A percentile compares a stretch with the other conserved stretches of the same genome.
These are phyloP conservation scores for Rhizoctonia solani DNA, from an alignment of 1,284 basidiomycete genomes.

Conservation along the genomic window DNA sequence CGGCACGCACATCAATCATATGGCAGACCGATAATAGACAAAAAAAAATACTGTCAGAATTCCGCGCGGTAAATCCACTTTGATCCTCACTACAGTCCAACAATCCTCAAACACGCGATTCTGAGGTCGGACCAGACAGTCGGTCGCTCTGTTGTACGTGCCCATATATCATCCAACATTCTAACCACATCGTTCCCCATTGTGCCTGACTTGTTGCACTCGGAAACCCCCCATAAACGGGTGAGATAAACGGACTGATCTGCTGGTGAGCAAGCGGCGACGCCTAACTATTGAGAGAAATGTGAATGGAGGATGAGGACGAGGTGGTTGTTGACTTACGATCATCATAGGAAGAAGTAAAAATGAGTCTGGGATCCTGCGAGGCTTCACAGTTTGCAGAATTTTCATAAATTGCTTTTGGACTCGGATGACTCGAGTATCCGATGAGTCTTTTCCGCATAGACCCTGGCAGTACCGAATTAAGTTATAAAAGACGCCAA, in stretches of 20 bases:
- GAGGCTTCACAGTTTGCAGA: conserved; percentile 6
- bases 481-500: not conserved
- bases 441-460: not conserved
- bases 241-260: not conserved
- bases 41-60: no score
- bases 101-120: not conserved
- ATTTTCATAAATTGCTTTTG: conserved; percentile 3
- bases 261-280: not conserved
- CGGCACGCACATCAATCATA: no score
- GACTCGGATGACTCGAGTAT: not conserved
- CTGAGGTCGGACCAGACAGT: conserved; percentile 11
- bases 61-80: no score
- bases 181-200: not conserved
- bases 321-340: not conserved
- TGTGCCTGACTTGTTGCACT: conserved; percentile 3
- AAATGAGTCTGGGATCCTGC: conserved; percentile 10
- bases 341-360: conserved; percentile 19
- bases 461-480: not conserved
- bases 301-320: not conserved
- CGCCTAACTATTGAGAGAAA: not conserved
- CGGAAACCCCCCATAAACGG: conserved; percentile 2
- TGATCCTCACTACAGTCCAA: conserved; percentile 4
- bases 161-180: not conserved
- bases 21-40: no score
- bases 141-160: not conserved